Conservation (phyloP, 148 eudicot genomes). For the Spergularia marina region DNA sequence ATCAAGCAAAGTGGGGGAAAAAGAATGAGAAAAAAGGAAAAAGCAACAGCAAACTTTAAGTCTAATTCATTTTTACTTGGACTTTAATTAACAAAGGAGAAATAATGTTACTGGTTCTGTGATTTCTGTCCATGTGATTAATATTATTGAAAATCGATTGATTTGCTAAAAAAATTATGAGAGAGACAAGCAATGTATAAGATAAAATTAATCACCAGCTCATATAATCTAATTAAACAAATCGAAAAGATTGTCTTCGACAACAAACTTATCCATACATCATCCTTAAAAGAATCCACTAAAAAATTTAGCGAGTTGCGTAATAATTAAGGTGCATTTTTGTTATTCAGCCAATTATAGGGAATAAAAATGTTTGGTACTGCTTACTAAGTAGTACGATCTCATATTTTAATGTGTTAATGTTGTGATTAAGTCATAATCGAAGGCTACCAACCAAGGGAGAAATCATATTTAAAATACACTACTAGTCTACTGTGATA, state of each 20-base stretch:
- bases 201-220: background rate
- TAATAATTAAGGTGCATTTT: background rate
- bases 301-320: background rate
- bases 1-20: background rate
- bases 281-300: too few relatives aligned
- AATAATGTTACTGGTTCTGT: background rate
- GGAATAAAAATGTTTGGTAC: background rate
- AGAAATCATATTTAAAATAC: background rate
- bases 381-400: too few relatives aligned
- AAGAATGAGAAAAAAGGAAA: background rate
- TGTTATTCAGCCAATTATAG: constrained; percentile 1
- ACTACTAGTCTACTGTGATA: background rate
- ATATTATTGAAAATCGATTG: background rate
- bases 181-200: background rate
- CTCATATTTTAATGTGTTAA: background rate
- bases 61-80: background rate
- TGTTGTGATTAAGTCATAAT: background rate
- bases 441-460: constrained; percentile 2
- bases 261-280: too few relatives aligned
- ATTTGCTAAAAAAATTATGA: background rate
- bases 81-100: constrained; percentile 5
- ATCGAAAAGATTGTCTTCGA: too few relatives aligned
- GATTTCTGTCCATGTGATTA: constrained; percentile 13
- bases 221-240: background rate
- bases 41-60: background rate